Evolutionary conservation across 306 rosid genomes (phyloP).

Genomic region (Dryas octopetala): DNA sequence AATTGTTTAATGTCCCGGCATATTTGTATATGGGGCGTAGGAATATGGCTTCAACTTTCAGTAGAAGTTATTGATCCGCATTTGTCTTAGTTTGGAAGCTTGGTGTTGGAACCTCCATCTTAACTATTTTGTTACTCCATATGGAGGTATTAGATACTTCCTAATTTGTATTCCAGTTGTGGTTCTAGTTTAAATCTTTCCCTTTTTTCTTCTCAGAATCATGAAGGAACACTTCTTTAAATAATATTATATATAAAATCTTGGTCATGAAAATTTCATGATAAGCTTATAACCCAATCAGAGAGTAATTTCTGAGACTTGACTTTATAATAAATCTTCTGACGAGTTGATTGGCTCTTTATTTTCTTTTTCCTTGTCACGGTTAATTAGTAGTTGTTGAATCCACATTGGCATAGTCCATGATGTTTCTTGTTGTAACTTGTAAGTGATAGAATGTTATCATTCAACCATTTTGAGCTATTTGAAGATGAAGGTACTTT

Average conservation of each 20-base stretch:
- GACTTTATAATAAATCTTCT: background rate
- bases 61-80: background rate
- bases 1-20: background rate
- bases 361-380: background rate
- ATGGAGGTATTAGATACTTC: background rate
- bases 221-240: background rate
- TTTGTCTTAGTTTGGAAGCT: background rate
- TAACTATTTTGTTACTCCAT: background rate
- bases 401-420: background rate
- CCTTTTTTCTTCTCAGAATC: background rate
- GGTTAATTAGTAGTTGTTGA: background rate
- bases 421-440: background rate
- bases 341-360: background rate
- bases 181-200: too few relatives aligned
- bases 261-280: background rate
- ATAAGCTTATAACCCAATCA: background rate
- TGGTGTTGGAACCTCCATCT: background rate
- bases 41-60: background rate
- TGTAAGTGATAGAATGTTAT: background rate
- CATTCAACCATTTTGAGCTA: background rate
- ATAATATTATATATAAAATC: background rate
- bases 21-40: background rate
- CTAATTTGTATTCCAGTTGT: too few relatives aligned
- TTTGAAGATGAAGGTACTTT: constrained; percentile 2
- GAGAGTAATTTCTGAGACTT: background rate